These are phyloP conservation scores for Epichloe festucae DNA, from an alignment of 2,329 filamentous ascomycete species.

Conservation along the genomic window DNA sequence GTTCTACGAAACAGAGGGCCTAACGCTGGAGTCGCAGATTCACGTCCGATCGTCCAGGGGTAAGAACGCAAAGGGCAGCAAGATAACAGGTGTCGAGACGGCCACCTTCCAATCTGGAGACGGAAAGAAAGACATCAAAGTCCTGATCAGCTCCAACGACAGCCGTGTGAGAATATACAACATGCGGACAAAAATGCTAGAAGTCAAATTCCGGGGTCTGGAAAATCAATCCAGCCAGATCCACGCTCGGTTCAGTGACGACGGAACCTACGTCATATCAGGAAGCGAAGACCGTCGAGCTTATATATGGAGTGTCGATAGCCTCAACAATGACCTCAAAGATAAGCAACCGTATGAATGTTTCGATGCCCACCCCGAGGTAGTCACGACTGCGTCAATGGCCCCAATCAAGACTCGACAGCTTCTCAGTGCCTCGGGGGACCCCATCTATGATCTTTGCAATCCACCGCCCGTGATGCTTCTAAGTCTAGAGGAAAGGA, in stretches of 20 bases:
- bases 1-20: conserved; percentile 84
- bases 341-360: conserved; percentile 77
- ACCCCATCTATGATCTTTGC: conserved; percentile 92
- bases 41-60: conserved; percentile 88
- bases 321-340: conserved; percentile 47
- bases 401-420: conserved; percentile 69
- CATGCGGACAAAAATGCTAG: conserved; percentile 68
- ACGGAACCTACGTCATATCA: conserved; percentile 75
- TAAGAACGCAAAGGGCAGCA: conserved; percentile 90
- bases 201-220: conserved; percentile 83
- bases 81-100: conserved; percentile 88
- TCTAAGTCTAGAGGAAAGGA: conserved; percentile 55
- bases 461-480: conserved; percentile 85
- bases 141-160: conserved; percentile 90
- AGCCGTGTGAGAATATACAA: conserved; percentile 85
- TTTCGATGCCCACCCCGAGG: conserved; percentile 80
- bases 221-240: conserved; percentile 88
- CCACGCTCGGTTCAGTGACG: conserved; percentile 75
- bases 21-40: conserved; percentile 74
- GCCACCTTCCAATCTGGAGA: conserved; percentile 37
- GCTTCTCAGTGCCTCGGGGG: conserved; percentile 62
- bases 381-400: conserved; percentile 80
- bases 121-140: conserved; percentile 55
- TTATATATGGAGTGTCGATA: conserved; percentile 65
- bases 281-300: conserved; percentile 84